Evolutionary conservation across 805 yeast genomes (phyloP).

Genomic region (Ogataea kodamae): DNA sequence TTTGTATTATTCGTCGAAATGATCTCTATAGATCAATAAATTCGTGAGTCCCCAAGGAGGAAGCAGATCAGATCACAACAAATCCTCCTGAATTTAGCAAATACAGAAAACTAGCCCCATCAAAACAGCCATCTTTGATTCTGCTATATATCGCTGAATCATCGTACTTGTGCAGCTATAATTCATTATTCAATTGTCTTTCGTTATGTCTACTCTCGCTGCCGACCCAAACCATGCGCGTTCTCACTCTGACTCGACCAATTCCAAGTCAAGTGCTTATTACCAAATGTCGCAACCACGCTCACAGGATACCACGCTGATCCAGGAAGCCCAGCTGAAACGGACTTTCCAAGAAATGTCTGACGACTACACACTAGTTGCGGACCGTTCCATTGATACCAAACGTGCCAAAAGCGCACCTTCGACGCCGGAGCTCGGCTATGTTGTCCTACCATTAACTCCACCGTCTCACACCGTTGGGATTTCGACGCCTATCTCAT

Average conservation of each 20-base stretch:
- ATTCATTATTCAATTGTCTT: slow-evolving; percentile 2
- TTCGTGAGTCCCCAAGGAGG: slow-evolving; percentile 10
- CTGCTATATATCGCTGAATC: slow-evolving; percentile 8
- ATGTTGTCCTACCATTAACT: slow-evolving; percentile 25
- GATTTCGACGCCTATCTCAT: slow-evolving; percentile 18
- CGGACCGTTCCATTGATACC: slow-evolving; percentile 10
- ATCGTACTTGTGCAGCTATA: too few species aligned
- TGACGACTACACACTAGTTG: slow-evolving; percentile 12
- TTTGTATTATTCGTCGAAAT: slow-evolving; percentile 5
- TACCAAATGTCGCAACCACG: slow-evolving; percentile 26
- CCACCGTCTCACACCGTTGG: slow-evolving; percentile 23
- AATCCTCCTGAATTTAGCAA: slow-evolving; percentile 18
- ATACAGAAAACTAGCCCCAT: slow-evolving; percentile 21
- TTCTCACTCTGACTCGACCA: slow-evolving; percentile 33
- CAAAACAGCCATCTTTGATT: slow-evolving; percentile 9
- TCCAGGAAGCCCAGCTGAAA: slow-evolving; percentile 14
- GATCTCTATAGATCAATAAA: slow-evolving; percentile 18
- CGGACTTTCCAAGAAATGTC: slow-evolving; percentile 17
- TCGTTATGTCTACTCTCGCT: slow-evolving; percentile 20
- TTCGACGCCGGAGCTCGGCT: slow-evolving; percentile 23
- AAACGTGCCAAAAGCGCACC: slow-evolving; percentile 32
- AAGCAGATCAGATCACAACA: slow-evolving; percentile 20
- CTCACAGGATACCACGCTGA: slow-evolving; percentile 19
- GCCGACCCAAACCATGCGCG: slow-evolving; percentile 26
- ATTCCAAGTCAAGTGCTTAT: slow-evolving; percentile 23